A percentile compares a stretch with the other conserved stretches of the same genome.
Conservation (phyloP, 257 asterid species). For the Ehretia macrophylla region DNA sequence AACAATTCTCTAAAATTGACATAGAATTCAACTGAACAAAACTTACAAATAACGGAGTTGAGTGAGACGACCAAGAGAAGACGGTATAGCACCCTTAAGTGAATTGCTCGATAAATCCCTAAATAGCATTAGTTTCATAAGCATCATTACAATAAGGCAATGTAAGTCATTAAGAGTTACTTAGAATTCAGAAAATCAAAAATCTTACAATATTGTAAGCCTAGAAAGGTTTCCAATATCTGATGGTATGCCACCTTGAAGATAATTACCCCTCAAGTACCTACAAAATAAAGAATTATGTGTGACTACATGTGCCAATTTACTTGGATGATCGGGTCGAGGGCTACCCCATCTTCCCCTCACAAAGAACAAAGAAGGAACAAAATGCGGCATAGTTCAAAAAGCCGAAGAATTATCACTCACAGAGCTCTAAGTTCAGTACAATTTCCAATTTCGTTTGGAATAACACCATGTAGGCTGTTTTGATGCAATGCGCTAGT, state of each 20-base stretch:
- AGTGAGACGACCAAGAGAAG: conserved; percentile 74
- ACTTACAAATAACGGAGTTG: conserved; percentile 73
- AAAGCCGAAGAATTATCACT: conserved; percentile 21
- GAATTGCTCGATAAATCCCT: conserved; percentile 96
- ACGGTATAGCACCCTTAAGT: conserved; percentile 86
- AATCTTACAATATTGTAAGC: conserved; percentile 71
- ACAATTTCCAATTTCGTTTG: conserved; percentile 66
- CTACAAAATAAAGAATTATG: conserved; percentile 27
- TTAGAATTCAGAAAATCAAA: not conserved
- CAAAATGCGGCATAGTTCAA: not conserved
- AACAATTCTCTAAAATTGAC: no score
- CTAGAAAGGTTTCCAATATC: conserved; percentile 76
- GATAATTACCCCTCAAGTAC: conserved; percentile 75
- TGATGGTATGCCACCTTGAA: conserved; percentile 95
- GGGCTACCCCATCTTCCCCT: no score
- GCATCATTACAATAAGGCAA: not conserved
- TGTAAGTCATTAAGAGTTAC: no score
- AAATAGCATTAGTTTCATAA: conserved; percentile 1
- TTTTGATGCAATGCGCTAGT: conserved; percentile 94
- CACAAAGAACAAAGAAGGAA: not conserved
- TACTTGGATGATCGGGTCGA: no score
- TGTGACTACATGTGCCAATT: not conserved
- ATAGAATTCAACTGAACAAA: not conserved
- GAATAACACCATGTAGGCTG: conserved; percentile 78
- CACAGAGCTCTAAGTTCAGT: conserved; percentile 87